A percentile compares a stretch with the other conserved stretches of the same genome.
Conservation (phyloP, 768 basidiomycete species). For the Lactarius hatsudake region DNA sequence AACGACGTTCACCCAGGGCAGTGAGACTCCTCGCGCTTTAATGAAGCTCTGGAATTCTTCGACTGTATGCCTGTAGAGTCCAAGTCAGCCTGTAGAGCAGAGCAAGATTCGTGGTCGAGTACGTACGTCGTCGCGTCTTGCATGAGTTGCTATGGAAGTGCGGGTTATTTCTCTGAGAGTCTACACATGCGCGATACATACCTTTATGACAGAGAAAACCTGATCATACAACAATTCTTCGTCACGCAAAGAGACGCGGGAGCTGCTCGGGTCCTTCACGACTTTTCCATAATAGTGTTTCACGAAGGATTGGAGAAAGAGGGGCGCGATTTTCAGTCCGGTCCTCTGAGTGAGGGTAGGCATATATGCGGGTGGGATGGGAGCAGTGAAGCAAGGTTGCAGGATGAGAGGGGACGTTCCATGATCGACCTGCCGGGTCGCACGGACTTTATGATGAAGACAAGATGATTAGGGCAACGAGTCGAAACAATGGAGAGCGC, state of each 20-base stretch:
- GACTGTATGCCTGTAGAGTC: slow-evolving; percentile 61
- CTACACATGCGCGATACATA: slow-evolving; percentile 31
- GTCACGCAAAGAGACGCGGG: slow-evolving; percentile 42
- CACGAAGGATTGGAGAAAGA: slow-evolving; percentile 69
- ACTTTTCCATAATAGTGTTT: slow-evolving; percentile 78
- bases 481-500: background rate
- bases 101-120: background rate
- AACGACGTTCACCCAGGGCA: slow-evolving; percentile 76
- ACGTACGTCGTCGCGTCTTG: slow-evolving; percentile 66
- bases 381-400: background rate
- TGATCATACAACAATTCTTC: slow-evolving; percentile 81
- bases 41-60: slow-evolving; percentile 81
- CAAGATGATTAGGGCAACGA: background rate
- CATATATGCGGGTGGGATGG: background rate
- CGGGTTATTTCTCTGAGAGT: too few species aligned
- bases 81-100: background rate
- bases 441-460: background rate
- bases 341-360: slow-evolving; percentile 54
- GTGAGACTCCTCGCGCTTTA: slow-evolving; percentile 76
- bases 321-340: slow-evolving; percentile 61
- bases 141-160: slow-evolving; percentile 56
- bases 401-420: background rate
- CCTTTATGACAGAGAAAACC: slow-evolving; percentile 73
- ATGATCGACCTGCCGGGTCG: background rate
- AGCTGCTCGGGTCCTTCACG: slow-evolving; percentile 9